These are phyloP conservation scores for Saccharata proteae DNA, from an alignment of 2,329 filamentous ascomycete genomes.

Conservation along the genomic window DNA sequence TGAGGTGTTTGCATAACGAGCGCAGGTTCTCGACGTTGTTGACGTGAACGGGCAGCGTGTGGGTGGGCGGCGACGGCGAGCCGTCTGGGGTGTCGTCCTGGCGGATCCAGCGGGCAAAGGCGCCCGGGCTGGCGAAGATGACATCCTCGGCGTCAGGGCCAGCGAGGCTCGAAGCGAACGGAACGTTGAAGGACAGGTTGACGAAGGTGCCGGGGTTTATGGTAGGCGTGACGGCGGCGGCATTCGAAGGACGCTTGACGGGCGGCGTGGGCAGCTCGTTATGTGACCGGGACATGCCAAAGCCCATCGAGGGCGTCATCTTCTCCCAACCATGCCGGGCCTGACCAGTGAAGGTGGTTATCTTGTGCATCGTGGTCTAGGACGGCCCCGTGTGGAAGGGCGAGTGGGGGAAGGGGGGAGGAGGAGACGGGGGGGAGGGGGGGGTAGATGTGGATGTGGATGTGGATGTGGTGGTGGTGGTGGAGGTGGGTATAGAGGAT, in stretches of 20 bases:
- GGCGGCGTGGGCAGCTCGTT: conserved; percentile 41
- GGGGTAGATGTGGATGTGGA: conserved; percentile 8
- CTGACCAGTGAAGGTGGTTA: conserved; percentile 54
- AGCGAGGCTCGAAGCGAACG: conserved; percentile 82
- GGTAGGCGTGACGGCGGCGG: conserved; percentile 41
- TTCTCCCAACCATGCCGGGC: conserved; percentile 57
- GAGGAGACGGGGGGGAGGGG: conserved; percentile 8
- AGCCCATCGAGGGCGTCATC: conserved; percentile 50
- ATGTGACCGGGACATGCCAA: conserved; percentile 49
- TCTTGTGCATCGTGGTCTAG: conserved; percentile 47
- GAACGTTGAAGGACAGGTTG: conserved; percentile 94
- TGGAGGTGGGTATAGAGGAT: conserved; percentile 2
- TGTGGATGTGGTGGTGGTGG: conserved; percentile 5
- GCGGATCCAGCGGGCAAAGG: conserved; percentile 86
- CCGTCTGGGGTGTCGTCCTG: conserved; percentile 76
- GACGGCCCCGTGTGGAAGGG: conserved; percentile 7
- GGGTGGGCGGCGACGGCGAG: conserved; percentile 44
- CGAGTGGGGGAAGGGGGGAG: conserved; percentile 3
- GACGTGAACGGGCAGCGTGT: conserved; percentile 84
- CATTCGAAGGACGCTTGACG: conserved; percentile 44
- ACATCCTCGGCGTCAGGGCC: conserved; percentile 93
- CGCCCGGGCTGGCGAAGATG: conserved; percentile 78
- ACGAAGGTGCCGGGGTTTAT: conserved; percentile 65
- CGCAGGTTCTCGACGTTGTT: conserved; percentile 73
- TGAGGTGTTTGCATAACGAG: conserved; percentile 71